Base-by-base conservation (phyloP, 129 eudicot species). In the Artemisia argyi region DNA sequence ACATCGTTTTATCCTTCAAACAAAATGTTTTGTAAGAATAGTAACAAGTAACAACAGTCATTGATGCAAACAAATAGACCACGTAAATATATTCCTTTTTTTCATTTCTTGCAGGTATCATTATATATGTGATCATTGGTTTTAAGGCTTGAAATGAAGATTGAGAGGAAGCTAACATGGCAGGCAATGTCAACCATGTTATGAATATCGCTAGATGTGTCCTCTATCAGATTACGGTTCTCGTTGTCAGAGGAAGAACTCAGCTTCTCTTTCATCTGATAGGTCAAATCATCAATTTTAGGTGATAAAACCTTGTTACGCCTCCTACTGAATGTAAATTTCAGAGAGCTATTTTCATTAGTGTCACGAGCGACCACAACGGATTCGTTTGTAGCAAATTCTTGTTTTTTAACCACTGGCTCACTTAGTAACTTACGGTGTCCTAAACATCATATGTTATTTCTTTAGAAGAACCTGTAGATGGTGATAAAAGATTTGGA, bases 311-410 rank as follows among this genome's bases (percentile, higher is more conserved):
- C 82, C 69, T 52, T 86, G 79, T 79, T 83, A 17, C 76, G 78
- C 57, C 74, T 84, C 79, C 88, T 84, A 72, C 83, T 78, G 61
- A 80, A 86, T 58, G 83, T 85, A 61, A 78, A 85, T 72, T 61
- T 83, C 63, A 78, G 54, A 65, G 6, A 60, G 75, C 69, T 84
- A 46, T 69, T 61, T 61, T 50, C 82, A 30, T 58, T 81, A 62
- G 44, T 61, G 65, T 65, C 49, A 28, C 61, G 61, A 69, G 77
- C 22, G 73, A 52, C 35, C 39, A 73, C 78, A 20, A 14, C 17
- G 59, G 48, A 35, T 50, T 42, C 75, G 26, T 78, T 76, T 24
- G 74, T 71, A 68, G 26, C 73, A 76, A 61, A 49, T 59, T 71
- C 28, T 14, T 63, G 68, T 17, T 32, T 39, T 63, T 61, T 68